Percentiles rank a stretch among this genome's conserved stretches.
Evolutionary conservation across 1,139 yeast species (phyloP).

Genomic region (Geotrichum australiense): DNA sequence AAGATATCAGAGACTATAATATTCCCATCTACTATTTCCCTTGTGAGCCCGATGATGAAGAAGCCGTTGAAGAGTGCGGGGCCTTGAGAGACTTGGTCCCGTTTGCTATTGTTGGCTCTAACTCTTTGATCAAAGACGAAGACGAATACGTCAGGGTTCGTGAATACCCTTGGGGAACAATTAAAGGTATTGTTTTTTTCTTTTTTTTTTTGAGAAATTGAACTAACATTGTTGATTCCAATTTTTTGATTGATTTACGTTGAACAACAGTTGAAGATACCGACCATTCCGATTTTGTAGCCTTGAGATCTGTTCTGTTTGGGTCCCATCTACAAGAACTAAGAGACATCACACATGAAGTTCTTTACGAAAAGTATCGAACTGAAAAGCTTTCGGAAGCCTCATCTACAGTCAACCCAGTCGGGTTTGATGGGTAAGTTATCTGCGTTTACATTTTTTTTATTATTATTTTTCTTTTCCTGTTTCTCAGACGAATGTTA

Average conservation of each 20-base stretch:
- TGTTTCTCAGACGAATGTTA: neutral
- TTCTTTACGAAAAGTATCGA: slow-evolving; percentile 85
- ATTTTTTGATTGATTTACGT: slow-evolving; percentile 6
- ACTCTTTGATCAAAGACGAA: slow-evolving; percentile 24
- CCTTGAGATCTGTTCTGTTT: slow-evolving; percentile 71
- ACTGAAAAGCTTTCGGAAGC: slow-evolving; percentile 65
- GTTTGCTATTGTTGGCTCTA: slow-evolving; percentile 74
- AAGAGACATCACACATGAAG: slow-evolving; percentile 88
- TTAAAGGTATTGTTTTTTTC: slow-evolving; percentile 38
- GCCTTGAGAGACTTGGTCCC: slow-evolving; percentile 73
- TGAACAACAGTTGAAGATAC: slow-evolving; percentile 58
- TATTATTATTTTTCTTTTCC: neutral
- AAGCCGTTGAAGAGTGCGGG: slow-evolving; percentile 73
- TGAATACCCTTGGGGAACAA: slow-evolving; percentile 89
- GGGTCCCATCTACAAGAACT: slow-evolving; percentile 92
- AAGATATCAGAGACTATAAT: slow-evolving; percentile 67
- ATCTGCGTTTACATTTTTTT: neutral
- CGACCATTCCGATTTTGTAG: slow-evolving; percentile 73
- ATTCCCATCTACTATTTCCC: slow-evolving; percentile 84
- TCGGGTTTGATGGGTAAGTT: slow-evolving; percentile 14
- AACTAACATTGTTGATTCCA: neutral
- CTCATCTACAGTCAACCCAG: slow-evolving; percentile 18
- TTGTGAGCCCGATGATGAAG: slow-evolving; percentile 52
- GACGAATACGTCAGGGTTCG: slow-evolving; percentile 55
- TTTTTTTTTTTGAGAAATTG: neutral